Base-by-base conservation (phyloP, 768 basidiomycete genomes). In the Leccinum boreale region DNA sequence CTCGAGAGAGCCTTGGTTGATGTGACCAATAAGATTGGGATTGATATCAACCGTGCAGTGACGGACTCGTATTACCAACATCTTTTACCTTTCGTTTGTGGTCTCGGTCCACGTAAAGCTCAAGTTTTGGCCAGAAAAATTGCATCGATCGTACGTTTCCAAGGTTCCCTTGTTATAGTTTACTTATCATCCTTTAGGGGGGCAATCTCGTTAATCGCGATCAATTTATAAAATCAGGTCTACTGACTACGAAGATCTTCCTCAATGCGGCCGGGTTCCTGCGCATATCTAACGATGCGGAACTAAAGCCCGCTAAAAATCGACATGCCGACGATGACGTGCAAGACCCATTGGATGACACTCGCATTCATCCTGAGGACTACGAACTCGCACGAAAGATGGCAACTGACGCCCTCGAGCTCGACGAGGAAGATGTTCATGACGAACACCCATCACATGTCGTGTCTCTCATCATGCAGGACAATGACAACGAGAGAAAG, bases 381-480 rank as follows among this genome's bases (percentile, higher is more conserved):
- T 99, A 98, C 68, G 95, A 98, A 63, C 81, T 98, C 39, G 96
- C 97, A 4, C 87, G 93, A 35, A 98, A 98, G 78, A 97, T 99
- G 94, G 96, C 96, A 36, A 91, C 92, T 19, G 94, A 98, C 73
- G 94, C 96, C 5, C 81, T 98, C 14, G 97, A 98, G 68, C 81
- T 93, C n/a, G 97, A 99, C 63, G 94, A 96, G 66, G 97, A 98
- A 71, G 97, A 99, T 74, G 81, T 94, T 33, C 90, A 91, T 56
- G 92, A 92, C 62, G 86, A 90, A 65, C 91, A 96, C 69, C 91
- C 94, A 26, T 98, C 97, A 2, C 86, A 89, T 63, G 89, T 92
- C 8, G 93, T 99, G 47, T 82, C 83, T 14, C 74, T 86, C 48
- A 87, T 99, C 69, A 92, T 97, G 87, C 79, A 84, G 44, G 92